Evolutionary conservation across 2,329 filamentous ascomycete genomes (phyloP).

Genomic region (Stagonosporopsis cucurbitacearum): DNA sequence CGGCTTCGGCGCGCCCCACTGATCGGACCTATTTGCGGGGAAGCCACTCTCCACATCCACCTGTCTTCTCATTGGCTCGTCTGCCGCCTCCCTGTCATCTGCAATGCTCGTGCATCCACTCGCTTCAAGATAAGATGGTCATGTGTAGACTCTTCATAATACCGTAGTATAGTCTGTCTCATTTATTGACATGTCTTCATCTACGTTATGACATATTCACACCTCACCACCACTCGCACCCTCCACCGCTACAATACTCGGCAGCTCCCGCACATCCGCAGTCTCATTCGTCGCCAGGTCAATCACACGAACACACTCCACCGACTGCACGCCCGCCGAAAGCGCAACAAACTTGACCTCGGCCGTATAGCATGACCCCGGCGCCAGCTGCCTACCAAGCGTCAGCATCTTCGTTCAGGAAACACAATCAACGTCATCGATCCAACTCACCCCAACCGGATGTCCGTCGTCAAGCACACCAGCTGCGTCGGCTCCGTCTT

Average conservation of each 20-base stretch:
- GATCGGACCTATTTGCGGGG: slow-evolving; percentile 20
- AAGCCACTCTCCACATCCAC: not conserved
- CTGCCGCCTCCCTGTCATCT: slow-evolving; percentile 1
- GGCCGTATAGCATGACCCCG: slow-evolving; percentile 75
- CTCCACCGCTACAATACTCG: slow-evolving; percentile 63
- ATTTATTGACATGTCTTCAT: too few relatives aligned
- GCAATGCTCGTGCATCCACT: slow-evolving; percentile 2
- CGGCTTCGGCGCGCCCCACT: slow-evolving; percentile 11
- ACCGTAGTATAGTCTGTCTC: too few relatives aligned
- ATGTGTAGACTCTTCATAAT: too few relatives aligned
- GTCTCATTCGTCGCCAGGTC: slow-evolving; percentile 78
- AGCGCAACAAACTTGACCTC: slow-evolving; percentile 76
- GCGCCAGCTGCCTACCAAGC: slow-evolving; percentile 65
- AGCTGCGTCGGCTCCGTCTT: slow-evolving; percentile 70
- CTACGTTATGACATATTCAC: too few relatives aligned
- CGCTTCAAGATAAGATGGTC: not conserved
- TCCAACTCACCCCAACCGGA: slow-evolving; percentile 68
- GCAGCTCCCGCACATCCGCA: slow-evolving; percentile 77
- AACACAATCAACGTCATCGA: too few relatives aligned
- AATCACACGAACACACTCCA: slow-evolving; percentile 75
- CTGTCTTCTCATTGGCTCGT: slow-evolving; percentile 4
- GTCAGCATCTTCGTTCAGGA: slow-evolving; percentile 18
- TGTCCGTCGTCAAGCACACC: slow-evolving; percentile 77
- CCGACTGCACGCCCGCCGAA: slow-evolving; percentile 67
- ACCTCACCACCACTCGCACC: too few relatives aligned